Evolutionary conservation across 1,284 basidiomycete genomes (phyloP), one percentile per base, ranked within the genome.

Genomic region (Austropuccinia psidii): DNA sequence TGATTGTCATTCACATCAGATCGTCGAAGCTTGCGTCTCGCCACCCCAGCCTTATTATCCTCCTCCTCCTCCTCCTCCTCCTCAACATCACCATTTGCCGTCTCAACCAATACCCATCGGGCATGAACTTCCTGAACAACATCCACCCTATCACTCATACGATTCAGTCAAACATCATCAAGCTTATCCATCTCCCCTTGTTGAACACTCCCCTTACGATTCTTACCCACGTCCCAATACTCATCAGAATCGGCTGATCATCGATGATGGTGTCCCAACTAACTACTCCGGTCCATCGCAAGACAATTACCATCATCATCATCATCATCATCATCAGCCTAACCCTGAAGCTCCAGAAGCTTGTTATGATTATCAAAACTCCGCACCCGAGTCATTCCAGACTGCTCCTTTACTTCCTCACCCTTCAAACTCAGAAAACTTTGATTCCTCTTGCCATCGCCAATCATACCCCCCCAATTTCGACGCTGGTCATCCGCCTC

Each of bases 261-360:
- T 8, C 41, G 5, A 2, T 19, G 17, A 13, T 47, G 24, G 60
- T 13, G 9, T 64, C 29, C 27, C 49, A 47, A 29, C 60, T 31
- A 64, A 64, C 35, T 64, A 47, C 35, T 41, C 60, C 33, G 27
- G 9, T 29, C 60, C 60, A n/a, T n/a, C n/a, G n/a, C n/a, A n/a
- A n/a, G n/a, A n/a, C n/a, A n/a, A n/a, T n/a, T n/a, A n/a, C n/a
- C n/a, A n/a, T n/a, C n/a, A 47, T 31, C 43, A 4, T n/a, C 9
- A 17, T 21, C 37, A 27, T 62, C 39, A 45, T 27, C 39, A 62
- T 19, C 47, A 43, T 21, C 60, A 62, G 21, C 60, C 41, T 45
- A 27, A 21, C 35, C 60, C 21, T 1, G 21, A 43, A 13, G 19
- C 37, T 6, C 31, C 60, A 45, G 31, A 37, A 62, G 29, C 60